These are phyloP conservation scores for Aspergillus caelatus DNA, from an alignment of 2,329 filamentous ascomycete species.

Conservation along the genomic window DNA sequence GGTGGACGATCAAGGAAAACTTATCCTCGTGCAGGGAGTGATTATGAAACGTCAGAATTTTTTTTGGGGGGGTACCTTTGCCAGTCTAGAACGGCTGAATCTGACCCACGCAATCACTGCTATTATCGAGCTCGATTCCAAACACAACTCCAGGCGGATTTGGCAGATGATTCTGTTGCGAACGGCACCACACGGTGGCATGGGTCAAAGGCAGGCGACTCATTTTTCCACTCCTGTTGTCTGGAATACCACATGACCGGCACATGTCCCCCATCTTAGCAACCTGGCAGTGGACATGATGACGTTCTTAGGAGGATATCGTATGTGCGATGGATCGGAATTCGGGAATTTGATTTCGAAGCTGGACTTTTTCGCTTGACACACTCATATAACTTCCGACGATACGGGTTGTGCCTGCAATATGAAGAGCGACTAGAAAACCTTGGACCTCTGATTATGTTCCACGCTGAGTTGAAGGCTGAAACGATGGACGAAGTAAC, in stretches of 20 bases:
- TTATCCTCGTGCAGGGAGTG: background rate
- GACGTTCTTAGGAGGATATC: background rate
- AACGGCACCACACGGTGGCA: background rate
- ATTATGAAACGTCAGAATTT: background rate
- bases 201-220: background rate
- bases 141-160: background rate
- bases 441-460: background rate
- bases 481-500: background rate
- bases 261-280: background rate
- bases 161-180: too few species aligned
- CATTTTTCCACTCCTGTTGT: background rate
- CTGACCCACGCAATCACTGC: background rate
- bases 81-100: background rate
- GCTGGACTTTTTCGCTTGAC: too few species aligned
- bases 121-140: background rate
- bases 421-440: background rate
- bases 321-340: background rate
- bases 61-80: background rate
- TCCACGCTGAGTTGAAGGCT: background rate
- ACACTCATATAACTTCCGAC: background rate
- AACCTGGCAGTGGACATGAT: background rate
- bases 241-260: background rate
- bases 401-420: background rate
- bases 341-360: background rate
- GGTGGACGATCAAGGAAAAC: background rate